Conservation (phyloP, 495 filamentous ascomycete species). For the Terfezia boudieri region DNA sequence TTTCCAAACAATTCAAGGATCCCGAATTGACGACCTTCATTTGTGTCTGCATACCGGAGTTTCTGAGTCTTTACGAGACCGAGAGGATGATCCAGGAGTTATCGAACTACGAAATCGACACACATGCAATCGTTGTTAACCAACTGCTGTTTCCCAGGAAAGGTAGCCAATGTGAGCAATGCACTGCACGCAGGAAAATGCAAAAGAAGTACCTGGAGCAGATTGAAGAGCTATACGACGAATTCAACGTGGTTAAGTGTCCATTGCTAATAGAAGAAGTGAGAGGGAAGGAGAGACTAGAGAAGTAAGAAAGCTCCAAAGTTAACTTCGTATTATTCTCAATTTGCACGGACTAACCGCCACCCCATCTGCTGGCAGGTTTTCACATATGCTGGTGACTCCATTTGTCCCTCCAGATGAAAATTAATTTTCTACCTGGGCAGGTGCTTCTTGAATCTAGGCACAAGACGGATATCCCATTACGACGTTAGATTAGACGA, state of each 20-base stretch:
- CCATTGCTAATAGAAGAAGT: slow-evolving; percentile 88
- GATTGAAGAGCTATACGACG: slow-evolving; percentile 95
- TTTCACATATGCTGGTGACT: slow-evolving; percentile 78
- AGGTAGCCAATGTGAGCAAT: slow-evolving; percentile 77
- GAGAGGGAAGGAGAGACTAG: slow-evolving; percentile 76
- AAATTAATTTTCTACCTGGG: slow-evolving; percentile 1
- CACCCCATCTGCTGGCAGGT: slow-evolving; percentile 20
- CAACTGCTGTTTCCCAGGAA: slow-evolving; percentile 85
- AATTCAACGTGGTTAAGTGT: slow-evolving; percentile 98
- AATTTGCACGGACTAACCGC: not conserved
- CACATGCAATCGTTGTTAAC: slow-evolving; percentile 93
- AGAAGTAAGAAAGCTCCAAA: slow-evolving; percentile 22
- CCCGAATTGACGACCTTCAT: slow-evolving; percentile 91
- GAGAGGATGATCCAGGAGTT: slow-evolving; percentile 99
- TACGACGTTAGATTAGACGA: no score
- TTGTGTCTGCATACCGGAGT: slow-evolving; percentile 96
- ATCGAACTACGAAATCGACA: slow-evolving; percentile 81
- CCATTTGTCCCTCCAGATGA: slow-evolving; percentile 59
- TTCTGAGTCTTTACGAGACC: slow-evolving; percentile 91
- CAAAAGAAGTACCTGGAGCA: slow-evolving; percentile 99
- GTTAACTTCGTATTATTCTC: not conserved
- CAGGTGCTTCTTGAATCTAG: no score
- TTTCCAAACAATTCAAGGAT: slow-evolving; percentile 96
- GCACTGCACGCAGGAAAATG: slow-evolving; percentile 87
- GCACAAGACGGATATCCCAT: no score